Evolutionary conservation across 257 asterid species (phyloP).

Genomic region (Ocimum tenuiflorum): DNA sequence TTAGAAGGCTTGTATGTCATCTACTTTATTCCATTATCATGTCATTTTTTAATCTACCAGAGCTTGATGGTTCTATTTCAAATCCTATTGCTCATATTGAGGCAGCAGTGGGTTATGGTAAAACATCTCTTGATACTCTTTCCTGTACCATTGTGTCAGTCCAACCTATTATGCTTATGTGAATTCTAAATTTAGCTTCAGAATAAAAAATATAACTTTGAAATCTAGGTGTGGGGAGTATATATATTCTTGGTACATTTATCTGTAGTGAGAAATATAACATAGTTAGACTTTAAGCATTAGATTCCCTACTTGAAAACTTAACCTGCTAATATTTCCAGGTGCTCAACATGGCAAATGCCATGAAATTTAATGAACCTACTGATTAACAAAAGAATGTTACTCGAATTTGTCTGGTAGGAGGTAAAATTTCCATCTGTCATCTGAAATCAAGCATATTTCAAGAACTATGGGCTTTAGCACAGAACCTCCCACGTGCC

Average conservation of each 20-base stretch:
- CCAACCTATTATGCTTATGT: background rate
- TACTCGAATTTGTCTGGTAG: background rate
- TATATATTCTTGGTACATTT: background rate
- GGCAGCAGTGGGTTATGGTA: background rate
- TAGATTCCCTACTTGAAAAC: background rate
- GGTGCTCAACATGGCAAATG: background rate
- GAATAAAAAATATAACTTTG: background rate
- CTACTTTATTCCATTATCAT: background rate
- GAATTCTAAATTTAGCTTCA: background rate
- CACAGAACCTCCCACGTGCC: background rate
- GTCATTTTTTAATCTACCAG: background rate
- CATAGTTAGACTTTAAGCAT: background rate
- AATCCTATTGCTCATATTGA: constrained; percentile 14
- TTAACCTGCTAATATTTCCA: background rate
- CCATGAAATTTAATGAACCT: too few species aligned
- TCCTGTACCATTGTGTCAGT: background rate
- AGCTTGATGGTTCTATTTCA: constrained; percentile 9
- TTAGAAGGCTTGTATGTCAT: background rate
- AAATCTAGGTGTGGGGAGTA: background rate
- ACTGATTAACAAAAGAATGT: background rate
- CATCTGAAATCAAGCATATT: background rate
- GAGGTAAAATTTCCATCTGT: background rate
- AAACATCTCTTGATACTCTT: background rate
- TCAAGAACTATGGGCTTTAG: background rate
- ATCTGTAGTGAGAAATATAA: background rate